These are phyloP conservation scores for Anisodus tanguticus DNA, from an alignment of 257 asterid species.

Conservation along the genomic window DNA sequence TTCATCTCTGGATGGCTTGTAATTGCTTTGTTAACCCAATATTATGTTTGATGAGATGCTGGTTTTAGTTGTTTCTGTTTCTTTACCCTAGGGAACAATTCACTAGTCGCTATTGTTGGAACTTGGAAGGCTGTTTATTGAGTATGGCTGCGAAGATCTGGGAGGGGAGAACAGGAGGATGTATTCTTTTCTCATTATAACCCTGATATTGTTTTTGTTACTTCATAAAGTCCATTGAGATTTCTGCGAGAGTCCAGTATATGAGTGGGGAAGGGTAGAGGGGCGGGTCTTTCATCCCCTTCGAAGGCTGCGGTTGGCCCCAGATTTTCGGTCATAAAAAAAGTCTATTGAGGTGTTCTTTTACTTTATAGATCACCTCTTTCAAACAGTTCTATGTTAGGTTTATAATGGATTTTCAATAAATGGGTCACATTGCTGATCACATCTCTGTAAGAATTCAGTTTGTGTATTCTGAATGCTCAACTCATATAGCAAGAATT, in stretches of 20 bases:
- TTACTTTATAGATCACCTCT: not conserved
- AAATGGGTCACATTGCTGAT: not conserved
- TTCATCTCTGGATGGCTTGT: not conserved
- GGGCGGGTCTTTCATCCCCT: not conserved
- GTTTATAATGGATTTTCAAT: slow-evolving; percentile 9
- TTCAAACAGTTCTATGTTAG: not conserved
- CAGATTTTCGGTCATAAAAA: not conserved
- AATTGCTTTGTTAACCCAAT: not conserved
- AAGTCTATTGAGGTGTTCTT: not conserved
- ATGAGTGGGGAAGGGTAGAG: not conserved
- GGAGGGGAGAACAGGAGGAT: not conserved
- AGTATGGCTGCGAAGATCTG: not conserved
- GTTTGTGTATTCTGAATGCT: slow-evolving; percentile 21
- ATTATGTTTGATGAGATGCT: slow-evolving; percentile 7
- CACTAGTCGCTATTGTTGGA: not conserved
- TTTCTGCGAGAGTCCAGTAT: not conserved
- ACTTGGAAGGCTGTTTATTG: not conserved
- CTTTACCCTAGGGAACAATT: not conserved
- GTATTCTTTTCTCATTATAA: not conserved
- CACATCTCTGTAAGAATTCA: not conserved
- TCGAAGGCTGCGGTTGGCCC: not conserved
- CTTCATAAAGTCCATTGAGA: not conserved
- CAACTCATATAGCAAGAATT: not conserved
- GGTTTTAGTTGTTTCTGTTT: not conserved
- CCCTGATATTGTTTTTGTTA: not conserved